phyloP scores from a whole-genome alignment of 106 monocot species.

The Cymbidium sinense region DNA sequence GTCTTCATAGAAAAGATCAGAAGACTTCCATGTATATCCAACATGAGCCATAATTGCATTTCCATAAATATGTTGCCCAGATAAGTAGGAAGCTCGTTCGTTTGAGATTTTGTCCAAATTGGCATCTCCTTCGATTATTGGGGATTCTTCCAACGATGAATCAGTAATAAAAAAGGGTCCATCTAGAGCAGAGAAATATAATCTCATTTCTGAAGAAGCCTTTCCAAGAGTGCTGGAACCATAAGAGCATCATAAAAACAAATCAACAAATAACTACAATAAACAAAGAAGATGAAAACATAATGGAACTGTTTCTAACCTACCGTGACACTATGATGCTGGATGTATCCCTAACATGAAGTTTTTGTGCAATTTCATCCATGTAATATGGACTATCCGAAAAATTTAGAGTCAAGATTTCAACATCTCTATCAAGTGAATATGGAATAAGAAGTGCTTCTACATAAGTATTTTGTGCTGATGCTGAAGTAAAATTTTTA shows the following conservation, averaged over 20 bases:
- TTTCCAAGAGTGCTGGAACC: slow-evolving; percentile 75
- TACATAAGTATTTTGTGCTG: slow-evolving; percentile 14
- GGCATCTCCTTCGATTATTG: slow-evolving; percentile 13
- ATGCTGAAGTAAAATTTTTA: slow-evolving; percentile 13
- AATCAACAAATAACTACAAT: slow-evolving; percentile 3
- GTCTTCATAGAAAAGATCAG: slow-evolving; percentile 61
- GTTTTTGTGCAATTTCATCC: slow-evolving; percentile 60
- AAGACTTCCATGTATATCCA: slow-evolving; percentile 77
- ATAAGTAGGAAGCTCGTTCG: slow-evolving; percentile 62
- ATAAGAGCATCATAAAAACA: neutral
- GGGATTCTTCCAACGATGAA: slow-evolving; percentile 16
- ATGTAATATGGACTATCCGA: slow-evolving; percentile 55
- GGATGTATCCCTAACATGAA: slow-evolving; percentile 59
- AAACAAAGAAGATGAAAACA: neutral
- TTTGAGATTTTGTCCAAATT: slow-evolving; percentile 28
- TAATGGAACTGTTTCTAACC: slow-evolving; percentile 6
- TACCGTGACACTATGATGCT: slow-evolving; percentile 70
- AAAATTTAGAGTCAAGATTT: slow-evolving; percentile 37
- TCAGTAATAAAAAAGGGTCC: slow-evolving; percentile 11
- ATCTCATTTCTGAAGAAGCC: slow-evolving; percentile 83
- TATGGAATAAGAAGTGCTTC: slow-evolving; percentile 55
- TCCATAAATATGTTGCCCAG: slow-evolving; percentile 85
- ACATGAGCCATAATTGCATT: slow-evolving; percentile 80
- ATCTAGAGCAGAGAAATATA: slow-evolving; percentile 56
- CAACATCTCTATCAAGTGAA: slow-evolving; percentile 31